Percentiles rank a stretch among this genome's conserved stretches.
These are phyloP conservation scores for Aspergillus cejpii DNA, from an alignment of 2,329 filamentous ascomycete species.

Conservation along the genomic window DNA sequence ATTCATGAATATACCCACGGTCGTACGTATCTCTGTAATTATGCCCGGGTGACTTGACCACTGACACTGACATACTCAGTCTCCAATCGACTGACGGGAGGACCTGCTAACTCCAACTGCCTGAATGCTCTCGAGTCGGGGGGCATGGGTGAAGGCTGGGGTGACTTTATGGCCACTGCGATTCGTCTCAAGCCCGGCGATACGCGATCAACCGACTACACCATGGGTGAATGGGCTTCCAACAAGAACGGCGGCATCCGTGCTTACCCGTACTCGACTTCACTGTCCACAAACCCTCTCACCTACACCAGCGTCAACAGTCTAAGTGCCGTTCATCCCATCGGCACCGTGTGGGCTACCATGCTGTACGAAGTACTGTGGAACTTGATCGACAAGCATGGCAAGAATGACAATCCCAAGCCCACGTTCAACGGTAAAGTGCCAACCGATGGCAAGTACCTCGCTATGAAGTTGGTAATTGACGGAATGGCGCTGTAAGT, in stretches of 20 bases:
- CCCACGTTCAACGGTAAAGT: constrained; percentile 4
- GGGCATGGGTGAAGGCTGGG: constrained; percentile 17
- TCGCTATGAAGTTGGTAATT: constrained; percentile 14
- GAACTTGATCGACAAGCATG: constrained; percentile 15
- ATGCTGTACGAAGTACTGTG: constrained; percentile 16
- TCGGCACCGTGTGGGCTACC: constrained; percentile 12
- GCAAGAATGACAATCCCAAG: constrained; percentile 8
- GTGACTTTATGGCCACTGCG: constrained; percentile 13
- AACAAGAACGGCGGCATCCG: constrained; percentile 8
- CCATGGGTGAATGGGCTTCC: constrained; percentile 11
- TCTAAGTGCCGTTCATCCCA: constrained; percentile 6
- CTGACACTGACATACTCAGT: constrained; percentile 3
- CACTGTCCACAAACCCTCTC: constrained; percentile 6
- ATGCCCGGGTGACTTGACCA: too few species aligned
- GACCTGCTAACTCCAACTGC: constrained; percentile 10
- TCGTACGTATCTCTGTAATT: not conserved
- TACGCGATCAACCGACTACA: constrained; percentile 5
- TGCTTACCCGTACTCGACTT: constrained; percentile 12
- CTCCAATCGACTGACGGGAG: constrained; percentile 14
- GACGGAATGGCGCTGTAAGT: constrained; percentile 15
- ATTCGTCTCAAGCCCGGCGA: constrained; percentile 13
- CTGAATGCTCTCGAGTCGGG: constrained; percentile 9
- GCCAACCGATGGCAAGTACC: constrained; percentile 13
- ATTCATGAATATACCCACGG: constrained; percentile 18
- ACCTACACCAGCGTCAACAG: constrained; percentile 9